A percentile compares a stretch with the other conserved stretches of the same genome.
phyloP scores from a whole-genome alignment of 352 stramenopile species.

The Salisapilia sapeloensis region DNA sequence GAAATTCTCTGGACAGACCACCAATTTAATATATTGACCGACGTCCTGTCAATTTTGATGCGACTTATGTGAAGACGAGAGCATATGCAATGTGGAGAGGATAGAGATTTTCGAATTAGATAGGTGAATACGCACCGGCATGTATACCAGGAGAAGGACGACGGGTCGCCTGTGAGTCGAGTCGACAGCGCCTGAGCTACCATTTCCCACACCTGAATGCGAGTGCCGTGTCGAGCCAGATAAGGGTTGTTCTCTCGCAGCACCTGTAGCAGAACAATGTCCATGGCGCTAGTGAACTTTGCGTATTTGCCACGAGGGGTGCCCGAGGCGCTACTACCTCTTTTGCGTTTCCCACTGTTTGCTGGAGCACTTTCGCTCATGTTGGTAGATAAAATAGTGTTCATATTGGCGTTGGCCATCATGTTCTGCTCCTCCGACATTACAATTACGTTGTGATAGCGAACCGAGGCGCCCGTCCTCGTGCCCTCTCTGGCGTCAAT shows the following conservation, averaged over 20 bases:
- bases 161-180: constrained; percentile 41
- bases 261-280: constrained; percentile 57
- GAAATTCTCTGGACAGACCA: too few relatives aligned
- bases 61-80: too few relatives aligned
- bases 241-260: constrained; percentile 61
- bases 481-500: too few relatives aligned
- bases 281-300: constrained; percentile 67
- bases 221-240: constrained; percentile 64
- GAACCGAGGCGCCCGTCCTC: too few relatives aligned
- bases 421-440: too few relatives aligned
- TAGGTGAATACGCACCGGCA: constrained; percentile 44
- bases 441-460: too few relatives aligned
- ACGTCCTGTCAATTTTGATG: neutral
- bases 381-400: too few relatives aligned
- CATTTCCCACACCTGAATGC: constrained; percentile 67
- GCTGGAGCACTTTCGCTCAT: too few relatives aligned
- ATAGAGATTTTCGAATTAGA: too few relatives aligned
- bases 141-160: constrained; percentile 68
- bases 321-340: too few relatives aligned
- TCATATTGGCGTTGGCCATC: too few relatives aligned
- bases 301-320: constrained; percentile 58
- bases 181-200: constrained; percentile 43
- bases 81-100: neutral
- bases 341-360: too few relatives aligned
- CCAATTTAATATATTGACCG: constrained; percentile 1